Percentiles rank a stretch among this genome's conserved stretches.
Conservation (phyloP, 2,329 filamentous ascomycete species). For the Ophiostoma angusticollis region DNA sequence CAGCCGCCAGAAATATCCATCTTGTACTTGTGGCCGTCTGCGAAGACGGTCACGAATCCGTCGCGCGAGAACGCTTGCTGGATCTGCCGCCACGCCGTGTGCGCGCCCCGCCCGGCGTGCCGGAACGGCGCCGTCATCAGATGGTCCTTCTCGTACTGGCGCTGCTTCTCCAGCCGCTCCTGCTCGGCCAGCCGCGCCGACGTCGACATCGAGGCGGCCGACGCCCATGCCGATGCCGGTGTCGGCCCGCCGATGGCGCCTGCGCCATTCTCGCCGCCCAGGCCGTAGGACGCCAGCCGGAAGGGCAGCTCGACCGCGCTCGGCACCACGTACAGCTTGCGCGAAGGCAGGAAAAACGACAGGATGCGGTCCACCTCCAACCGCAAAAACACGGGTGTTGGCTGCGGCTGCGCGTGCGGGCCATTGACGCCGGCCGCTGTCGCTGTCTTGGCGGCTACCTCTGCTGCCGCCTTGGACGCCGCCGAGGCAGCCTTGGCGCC, state of each 20-base stretch:
- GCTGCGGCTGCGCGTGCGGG: slow-evolving; percentile 1
- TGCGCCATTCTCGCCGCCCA: slow-evolving; percentile 5
- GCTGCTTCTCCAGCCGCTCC: slow-evolving; percentile 24
- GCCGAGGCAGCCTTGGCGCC: slow-evolving; percentile 9
- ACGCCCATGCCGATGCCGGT: too few species aligned
- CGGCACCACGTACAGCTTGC: slow-evolving; percentile 28
- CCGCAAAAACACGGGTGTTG: slow-evolving; percentile 35
- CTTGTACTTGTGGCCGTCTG: slow-evolving; percentile 32
- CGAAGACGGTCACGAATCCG: slow-evolving; percentile 39
- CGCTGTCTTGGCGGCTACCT: slow-evolving; percentile 9
- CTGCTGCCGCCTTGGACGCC: slow-evolving; percentile 4
- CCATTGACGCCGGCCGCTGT: slow-evolving; percentile 9
- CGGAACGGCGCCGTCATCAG: slow-evolving; percentile 46
- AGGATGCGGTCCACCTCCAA: slow-evolving; percentile 37
- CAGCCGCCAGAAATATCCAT: slow-evolving; percentile 45
- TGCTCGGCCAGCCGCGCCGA: slow-evolving; percentile 25
- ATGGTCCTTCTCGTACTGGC: slow-evolving; percentile 41
- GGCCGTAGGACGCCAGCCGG: slow-evolving; percentile 21
- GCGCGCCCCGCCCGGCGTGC: slow-evolving; percentile 30
- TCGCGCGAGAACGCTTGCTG: slow-evolving; percentile 41
- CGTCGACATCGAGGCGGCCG: too few species aligned
- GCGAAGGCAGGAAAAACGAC: slow-evolving; percentile 33
- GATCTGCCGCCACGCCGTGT: slow-evolving; percentile 31
- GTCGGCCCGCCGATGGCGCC: not conserved
- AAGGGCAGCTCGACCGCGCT: slow-evolving; percentile 25